These are phyloP conservation scores for Annulohypoxylon bovei DNA, from an alignment of 495 filamentous ascomycete species.

Conservation along the genomic window DNA sequence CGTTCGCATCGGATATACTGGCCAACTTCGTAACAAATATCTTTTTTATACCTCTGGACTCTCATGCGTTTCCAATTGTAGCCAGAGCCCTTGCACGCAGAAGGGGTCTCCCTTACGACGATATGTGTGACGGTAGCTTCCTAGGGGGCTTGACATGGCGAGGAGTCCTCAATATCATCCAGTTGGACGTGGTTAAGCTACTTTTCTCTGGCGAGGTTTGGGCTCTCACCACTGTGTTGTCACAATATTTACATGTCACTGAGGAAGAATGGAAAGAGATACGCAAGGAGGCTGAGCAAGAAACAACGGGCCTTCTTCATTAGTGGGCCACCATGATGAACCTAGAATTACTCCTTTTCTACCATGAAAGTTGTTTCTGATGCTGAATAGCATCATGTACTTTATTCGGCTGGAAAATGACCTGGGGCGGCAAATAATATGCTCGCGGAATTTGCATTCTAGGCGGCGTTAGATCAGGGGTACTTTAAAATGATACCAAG, in stretches of 20 bases:
- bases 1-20: conserved; percentile 52
- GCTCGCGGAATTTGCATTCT: conserved; percentile 6
- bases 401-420: background rate
- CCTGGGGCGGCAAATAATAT: background rate
- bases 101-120: conserved; percentile 36
- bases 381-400: background rate
- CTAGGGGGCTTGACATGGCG: conserved; percentile 32
- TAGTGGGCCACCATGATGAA: background rate
- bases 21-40: conserved; percentile 45
- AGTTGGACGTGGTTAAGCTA: conserved; percentile 48
- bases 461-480: background rate
- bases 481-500: conserved; percentile 19
- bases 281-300: conserved; percentile 25
- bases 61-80: conserved; percentile 39
- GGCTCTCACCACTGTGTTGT: conserved; percentile 43
- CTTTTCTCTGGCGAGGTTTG: conserved; percentile 47
- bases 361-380: background rate
- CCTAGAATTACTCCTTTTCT: background rate
- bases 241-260: conserved; percentile 43
- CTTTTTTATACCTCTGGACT: conserved; percentile 48
- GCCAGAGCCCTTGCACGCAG: conserved; percentile 43
- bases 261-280: conserved; percentile 53
- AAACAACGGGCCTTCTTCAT: background rate
- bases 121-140: conserved; percentile 34
- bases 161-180: conserved; percentile 48